phyloP scores from a whole-genome alignment of 2,329 filamentous ascomycete species.

The Penicillium occitanis region DNA sequence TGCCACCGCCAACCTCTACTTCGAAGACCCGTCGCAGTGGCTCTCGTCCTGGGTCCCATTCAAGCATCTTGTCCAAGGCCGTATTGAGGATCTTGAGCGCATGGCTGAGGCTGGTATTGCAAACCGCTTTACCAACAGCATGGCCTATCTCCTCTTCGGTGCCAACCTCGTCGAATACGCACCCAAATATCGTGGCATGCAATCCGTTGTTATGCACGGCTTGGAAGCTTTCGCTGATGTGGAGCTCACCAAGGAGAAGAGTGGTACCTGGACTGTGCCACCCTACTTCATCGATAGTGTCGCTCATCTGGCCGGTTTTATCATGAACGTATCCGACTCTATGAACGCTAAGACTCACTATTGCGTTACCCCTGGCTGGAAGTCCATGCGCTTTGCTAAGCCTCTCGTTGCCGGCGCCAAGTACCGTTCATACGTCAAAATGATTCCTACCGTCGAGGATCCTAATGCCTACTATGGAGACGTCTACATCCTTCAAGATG shows the following conservation, averaged over 20 bases:
- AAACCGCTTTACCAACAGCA: slow-evolving; percentile 26
- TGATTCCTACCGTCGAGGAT: slow-evolving; percentile 31
- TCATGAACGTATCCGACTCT: slow-evolving; percentile 39
- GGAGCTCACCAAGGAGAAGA: slow-evolving; percentile 22
- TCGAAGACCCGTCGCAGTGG: slow-evolving; percentile 27
- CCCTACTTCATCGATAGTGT: slow-evolving; percentile 40
- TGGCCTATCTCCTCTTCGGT: slow-evolving; percentile 32
- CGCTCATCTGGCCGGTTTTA: slow-evolving; percentile 39
- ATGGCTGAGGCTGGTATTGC: slow-evolving; percentile 29
- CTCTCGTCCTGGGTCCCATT: slow-evolving; percentile 28
- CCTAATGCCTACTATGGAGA: slow-evolving; percentile 32
- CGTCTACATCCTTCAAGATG: slow-evolving; percentile 29
- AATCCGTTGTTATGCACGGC: slow-evolving; percentile 25
- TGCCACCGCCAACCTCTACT: slow-evolving; percentile 27
- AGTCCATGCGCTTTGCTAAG: slow-evolving; percentile 29
- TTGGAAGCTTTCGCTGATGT: slow-evolving; percentile 31
- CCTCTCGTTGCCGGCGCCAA: slow-evolving; percentile 27
- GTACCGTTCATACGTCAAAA: slow-evolving; percentile 36
- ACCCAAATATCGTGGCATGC: slow-evolving; percentile 26
- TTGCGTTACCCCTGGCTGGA: slow-evolving; percentile 40
- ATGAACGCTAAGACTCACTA: slow-evolving; percentile 31
- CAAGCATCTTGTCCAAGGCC: slow-evolving; percentile 28
- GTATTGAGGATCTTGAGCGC: slow-evolving; percentile 29
- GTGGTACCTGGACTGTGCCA: slow-evolving; percentile 23
- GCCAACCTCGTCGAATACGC: slow-evolving; percentile 26